phyloP scores from a whole-genome alignment of 2,329 filamentous ascomycete species.

The Colletotrichum sp. region DNA sequence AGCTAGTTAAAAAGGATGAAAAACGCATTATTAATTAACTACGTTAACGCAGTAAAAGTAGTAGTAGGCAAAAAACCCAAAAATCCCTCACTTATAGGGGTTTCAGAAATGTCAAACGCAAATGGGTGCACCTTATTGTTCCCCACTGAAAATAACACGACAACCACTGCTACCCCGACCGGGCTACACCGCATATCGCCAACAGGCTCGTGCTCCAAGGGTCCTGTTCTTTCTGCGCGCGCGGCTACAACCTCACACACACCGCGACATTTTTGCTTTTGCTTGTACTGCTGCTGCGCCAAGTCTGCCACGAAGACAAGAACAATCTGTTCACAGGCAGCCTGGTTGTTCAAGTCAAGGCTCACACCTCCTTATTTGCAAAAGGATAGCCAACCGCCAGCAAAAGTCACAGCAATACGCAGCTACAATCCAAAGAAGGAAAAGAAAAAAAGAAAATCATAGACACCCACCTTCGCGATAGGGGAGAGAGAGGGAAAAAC shows the following conservation, averaged over 20 bases:
- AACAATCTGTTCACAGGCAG: not conserved
- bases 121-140: too few species aligned
- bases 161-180: not conserved
- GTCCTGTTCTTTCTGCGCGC: not conserved
- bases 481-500: not conserved
- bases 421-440: not conserved
- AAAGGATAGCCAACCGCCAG: not conserved
- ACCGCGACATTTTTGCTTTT: not conserved
- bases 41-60: too few species aligned
- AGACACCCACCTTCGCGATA: not conserved
- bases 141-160: not conserved
- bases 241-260: not conserved
- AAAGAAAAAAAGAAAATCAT: not conserved
- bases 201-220: constrained; percentile 1
- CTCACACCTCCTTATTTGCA: not conserved
- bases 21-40: too few species aligned
- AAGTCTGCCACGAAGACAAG: not conserved
- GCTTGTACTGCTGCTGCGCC: not conserved
- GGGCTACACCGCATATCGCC: not conserved
- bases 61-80: too few species aligned
- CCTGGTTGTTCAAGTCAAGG: not conserved
- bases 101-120: too few species aligned
- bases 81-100: too few species aligned
- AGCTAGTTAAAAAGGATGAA: too few species aligned
- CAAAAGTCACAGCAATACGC: not conserved